Evolutionary conservation across 805 yeast genomes (phyloP).

Genomic region (Nakazawaea ernobii): DNA sequence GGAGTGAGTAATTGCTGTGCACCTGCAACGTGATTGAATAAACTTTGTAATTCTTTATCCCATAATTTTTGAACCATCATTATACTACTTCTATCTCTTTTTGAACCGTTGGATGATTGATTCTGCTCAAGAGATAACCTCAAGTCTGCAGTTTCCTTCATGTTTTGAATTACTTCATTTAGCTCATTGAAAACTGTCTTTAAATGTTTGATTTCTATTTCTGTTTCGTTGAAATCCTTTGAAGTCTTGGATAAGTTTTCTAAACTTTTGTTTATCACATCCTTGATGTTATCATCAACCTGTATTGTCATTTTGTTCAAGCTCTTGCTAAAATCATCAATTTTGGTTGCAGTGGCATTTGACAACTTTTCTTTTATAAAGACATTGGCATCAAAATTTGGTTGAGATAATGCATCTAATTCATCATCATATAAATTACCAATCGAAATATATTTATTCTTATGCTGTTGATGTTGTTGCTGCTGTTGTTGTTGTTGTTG

Average conservation of each 20-base stretch:
- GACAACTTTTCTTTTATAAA: constrained; percentile 47
- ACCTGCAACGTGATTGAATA: constrained; percentile 86
- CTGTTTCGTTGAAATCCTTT: constrained; percentile 56
- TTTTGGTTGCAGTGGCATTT: constrained; percentile 65
- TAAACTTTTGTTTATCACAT: constrained; percentile 56
- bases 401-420: constrained; percentile 30
- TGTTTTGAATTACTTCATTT: constrained; percentile 50
- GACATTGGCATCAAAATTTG: constrained; percentile 39
- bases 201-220: constrained; percentile 55
- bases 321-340: constrained; percentile 61
- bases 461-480: constrained; percentile 11
- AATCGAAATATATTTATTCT: constrained; percentile 4
- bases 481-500: constrained; percentile 6
- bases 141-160: constrained; percentile 56
- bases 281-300: constrained; percentile 53
- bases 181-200: constrained; percentile 57
- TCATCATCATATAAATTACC: constrained; percentile 13
- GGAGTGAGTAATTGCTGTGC: constrained; percentile 75
- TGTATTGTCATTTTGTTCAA: constrained; percentile 41
- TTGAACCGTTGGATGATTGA: constrained; percentile 15
- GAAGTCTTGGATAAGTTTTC: constrained; percentile 55
- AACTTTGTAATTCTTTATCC: constrained; percentile 63
- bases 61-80: constrained; percentile 73
- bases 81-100: constrained; percentile 62
- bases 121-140: constrained; percentile 41